Conservation (phyloP, 305 asterid species). For the Rubia balearica region DNA sequence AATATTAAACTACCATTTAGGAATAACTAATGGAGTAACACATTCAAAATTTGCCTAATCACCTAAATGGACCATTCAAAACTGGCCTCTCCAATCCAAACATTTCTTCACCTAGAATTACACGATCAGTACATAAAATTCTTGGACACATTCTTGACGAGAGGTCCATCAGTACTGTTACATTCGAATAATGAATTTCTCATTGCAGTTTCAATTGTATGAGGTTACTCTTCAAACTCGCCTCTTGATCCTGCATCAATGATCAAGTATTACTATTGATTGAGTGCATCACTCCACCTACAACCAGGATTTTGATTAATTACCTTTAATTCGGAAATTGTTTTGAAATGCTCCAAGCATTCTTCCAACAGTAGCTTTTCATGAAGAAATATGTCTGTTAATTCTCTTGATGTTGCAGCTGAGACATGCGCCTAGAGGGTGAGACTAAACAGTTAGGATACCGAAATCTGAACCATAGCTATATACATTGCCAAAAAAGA, state of each 20-base stretch:
- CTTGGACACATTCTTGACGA: background rate
- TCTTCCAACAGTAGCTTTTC: constrained; percentile 76
- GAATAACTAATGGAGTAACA: too few relatives aligned
- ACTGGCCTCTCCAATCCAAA: background rate
- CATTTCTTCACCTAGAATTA: background rate
- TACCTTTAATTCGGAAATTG: constrained; percentile 55
- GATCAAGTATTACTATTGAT: too few relatives aligned
- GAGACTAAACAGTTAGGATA: background rate
- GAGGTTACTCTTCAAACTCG: constrained; percentile 52
- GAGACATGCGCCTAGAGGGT: constrained; percentile 36
- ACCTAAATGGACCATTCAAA: background rate
- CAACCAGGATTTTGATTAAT: background rate
- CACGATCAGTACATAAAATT: background rate
- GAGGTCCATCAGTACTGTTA: background rate
- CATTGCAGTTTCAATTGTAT: constrained; percentile 40
- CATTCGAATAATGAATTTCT: background rate
- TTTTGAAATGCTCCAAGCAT: constrained; percentile 57
- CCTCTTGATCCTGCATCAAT: constrained; percentile 47
- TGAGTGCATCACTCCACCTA: background rate
- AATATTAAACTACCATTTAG: too few relatives aligned
- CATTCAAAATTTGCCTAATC: too few relatives aligned
- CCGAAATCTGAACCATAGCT: background rate
- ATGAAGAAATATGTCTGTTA: constrained; percentile 53
- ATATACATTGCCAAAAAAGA: background rate
- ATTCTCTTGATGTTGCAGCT: constrained; percentile 28